phyloP scores from a whole-genome alignment of 345 rosid genomes.

The Euphorbia tirucalli region DNA sequence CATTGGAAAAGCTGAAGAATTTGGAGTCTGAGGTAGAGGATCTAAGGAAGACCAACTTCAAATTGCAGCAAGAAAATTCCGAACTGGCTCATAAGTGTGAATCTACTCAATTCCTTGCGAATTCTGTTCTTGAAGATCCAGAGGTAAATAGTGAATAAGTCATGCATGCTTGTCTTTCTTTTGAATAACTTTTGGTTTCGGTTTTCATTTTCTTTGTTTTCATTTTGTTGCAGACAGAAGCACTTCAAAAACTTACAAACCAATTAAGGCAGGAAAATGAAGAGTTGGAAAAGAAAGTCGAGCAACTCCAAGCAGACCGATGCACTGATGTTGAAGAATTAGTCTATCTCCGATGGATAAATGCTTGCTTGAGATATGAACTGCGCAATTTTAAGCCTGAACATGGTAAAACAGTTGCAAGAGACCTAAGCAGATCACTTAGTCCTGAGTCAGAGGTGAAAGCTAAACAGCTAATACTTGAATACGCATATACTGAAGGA shows the following conservation, averaged over 20 bases:
- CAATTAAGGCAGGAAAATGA: slow-evolving; percentile 52
- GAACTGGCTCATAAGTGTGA: slow-evolving; percentile 56
- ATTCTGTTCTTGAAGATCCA: slow-evolving; percentile 55
- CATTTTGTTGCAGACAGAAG: slow-evolving; percentile 47
- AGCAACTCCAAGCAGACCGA: slow-evolving; percentile 65
- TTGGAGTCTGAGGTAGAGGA: slow-evolving; percentile 67
- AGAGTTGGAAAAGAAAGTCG: slow-evolving; percentile 50
- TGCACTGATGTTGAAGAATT: slow-evolving; percentile 68
- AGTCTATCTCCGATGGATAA: slow-evolving; percentile 87
- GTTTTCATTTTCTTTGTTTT: slow-evolving; percentile 4
- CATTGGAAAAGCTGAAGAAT: slow-evolving; percentile 51
- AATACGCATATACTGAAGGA: slow-evolving; percentile 63
- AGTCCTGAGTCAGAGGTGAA: slow-evolving; percentile 76
- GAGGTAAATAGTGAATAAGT: slow-evolving; percentile 38
- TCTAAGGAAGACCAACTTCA: slow-evolving; percentile 53
- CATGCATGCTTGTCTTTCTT: not conserved
- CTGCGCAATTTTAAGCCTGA: slow-evolving; percentile 66
- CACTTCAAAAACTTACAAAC: slow-evolving; percentile 42
- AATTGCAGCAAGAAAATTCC: slow-evolving; percentile 55
- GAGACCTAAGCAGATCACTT: slow-evolving; percentile 75
- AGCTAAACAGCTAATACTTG: slow-evolving; percentile 78
- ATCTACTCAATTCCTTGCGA: slow-evolving; percentile 54
- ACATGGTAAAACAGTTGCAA: slow-evolving; percentile 65
- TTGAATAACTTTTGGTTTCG: not conserved
- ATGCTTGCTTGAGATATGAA: slow-evolving; percentile 86